Evolutionary conservation across 1,284 basidiomycete species (phyloP).

Genomic region (Chiua sp.): DNA sequence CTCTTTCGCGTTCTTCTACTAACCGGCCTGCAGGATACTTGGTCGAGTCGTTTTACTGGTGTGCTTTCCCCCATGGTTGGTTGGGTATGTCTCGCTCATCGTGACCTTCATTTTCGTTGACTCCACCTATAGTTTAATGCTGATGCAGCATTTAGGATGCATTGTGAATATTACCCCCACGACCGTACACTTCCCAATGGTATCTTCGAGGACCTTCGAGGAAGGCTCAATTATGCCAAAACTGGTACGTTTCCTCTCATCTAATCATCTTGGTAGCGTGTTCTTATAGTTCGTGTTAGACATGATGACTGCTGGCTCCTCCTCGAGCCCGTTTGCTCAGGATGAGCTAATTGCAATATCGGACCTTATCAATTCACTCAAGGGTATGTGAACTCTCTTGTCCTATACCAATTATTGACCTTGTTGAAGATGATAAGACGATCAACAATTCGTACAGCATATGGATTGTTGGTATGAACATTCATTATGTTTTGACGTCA

Average conservation of each 20-base stretch:
- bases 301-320: slow-evolving; percentile 26
- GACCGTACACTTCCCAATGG: slow-evolving; percentile 11
- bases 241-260: slow-evolving; percentile 11
- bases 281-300: slow-evolving; percentile 10
- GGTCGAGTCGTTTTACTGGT: neutral
- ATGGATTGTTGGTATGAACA: slow-evolving; percentile 23
- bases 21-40: neutral
- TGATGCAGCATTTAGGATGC: slow-evolving; percentile 12
- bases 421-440: slow-evolving; percentile 6
- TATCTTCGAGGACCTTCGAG: slow-evolving; percentile 18
- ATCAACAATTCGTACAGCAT: slow-evolving; percentile 15
- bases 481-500: neutral
- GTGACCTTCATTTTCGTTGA: neutral
- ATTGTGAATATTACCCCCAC: slow-evolving; percentile 27
- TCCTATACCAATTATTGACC: neutral
- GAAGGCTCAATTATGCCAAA: slow-evolving; percentile 25
- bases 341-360: slow-evolving; percentile 20
- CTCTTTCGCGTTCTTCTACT: neutral
- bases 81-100: neutral
- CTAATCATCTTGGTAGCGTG: neutral
- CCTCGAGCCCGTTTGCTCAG: slow-evolving; percentile 22
- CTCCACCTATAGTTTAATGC: neutral
- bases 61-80: neutral
- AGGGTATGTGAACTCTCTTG: neutral
- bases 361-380: slow-evolving; percentile 23